Percentiles rank a stretch among this genome's conserved stretches.
These are phyloP conservation scores for Chalara sp. DNA, from an alignment of 2,329 filamentous ascomycete species.

Conservation along the genomic window DNA sequence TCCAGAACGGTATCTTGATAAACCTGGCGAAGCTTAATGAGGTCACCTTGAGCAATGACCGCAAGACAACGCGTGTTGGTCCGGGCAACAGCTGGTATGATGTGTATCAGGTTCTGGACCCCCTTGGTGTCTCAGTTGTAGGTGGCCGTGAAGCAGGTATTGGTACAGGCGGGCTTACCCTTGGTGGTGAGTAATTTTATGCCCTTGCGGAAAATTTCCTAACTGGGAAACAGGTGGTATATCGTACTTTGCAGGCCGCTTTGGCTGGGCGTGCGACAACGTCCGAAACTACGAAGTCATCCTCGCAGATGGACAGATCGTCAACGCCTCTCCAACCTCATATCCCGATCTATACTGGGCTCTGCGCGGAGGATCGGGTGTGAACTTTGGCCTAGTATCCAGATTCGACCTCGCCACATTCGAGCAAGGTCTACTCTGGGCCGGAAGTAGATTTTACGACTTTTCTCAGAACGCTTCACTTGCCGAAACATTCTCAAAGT, in stretches of 20 bases:
- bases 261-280: conserved; percentile 17
- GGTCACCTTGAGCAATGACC: conserved; percentile 21
- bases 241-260: conserved; percentile 15
- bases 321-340: conserved; percentile 17
- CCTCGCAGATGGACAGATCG: conserved; percentile 23
- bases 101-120: conserved; percentile 30
- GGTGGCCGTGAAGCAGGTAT: conserved; percentile 29
- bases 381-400: conserved; percentile 26
- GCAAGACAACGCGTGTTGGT: conserved; percentile 25
- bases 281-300: conserved; percentile 22
- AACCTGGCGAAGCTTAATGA: conserved; percentile 31
- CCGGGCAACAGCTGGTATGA: conserved; percentile 31
- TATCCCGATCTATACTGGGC: conserved; percentile 27
- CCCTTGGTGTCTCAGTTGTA: conserved; percentile 24
- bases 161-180: conserved; percentile 14
- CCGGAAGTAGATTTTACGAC: conserved; percentile 10
- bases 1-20: conserved; percentile 42
- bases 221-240: conserved; percentile 11
- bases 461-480: conserved; percentile 4
- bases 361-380: neutral
- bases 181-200: conserved; percentile 3
- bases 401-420: conserved; percentile 37
- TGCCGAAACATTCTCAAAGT: conserved; percentile 10
- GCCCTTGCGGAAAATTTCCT: too few relatives aligned
- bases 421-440: conserved; percentile 14